Evolutionary conservation across 768 basidiomycete species (phyloP), one percentile per base, ranked within the genome.

Genomic region (Tricholomella constricta): DNA sequence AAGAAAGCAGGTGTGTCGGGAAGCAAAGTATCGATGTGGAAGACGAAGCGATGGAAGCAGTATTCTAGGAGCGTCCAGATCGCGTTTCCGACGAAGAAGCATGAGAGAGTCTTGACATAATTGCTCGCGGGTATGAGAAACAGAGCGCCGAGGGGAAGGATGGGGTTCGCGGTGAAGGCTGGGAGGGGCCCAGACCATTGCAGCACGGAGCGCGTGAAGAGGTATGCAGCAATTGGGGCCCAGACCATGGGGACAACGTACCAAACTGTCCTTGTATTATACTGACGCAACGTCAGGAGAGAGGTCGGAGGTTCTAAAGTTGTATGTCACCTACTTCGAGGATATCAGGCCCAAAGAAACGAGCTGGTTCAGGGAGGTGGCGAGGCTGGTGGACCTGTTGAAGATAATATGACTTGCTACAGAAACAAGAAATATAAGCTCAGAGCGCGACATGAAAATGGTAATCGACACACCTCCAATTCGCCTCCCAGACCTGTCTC

Each of bases 1-100:
- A 98, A 77, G 71, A 88, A 91, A 46, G 74, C 72, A 5, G 88
- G 87, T 52, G 74, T 78, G 70, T 99, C 97, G 2, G 97, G 97
- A 19, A 99, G 81, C 63, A 78, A 70, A 8, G 84, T 78, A 65
- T 99, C 97, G 61, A 99, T 74, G 70, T 99, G 97, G 84, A 99
- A 99, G 45, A 99, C 73, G 83, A 98, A 98, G 36, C 97, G 88
- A 71, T 99, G 97, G 63, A 99, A 73, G 11, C 78, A 74, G 67
- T 98, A 99, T 71, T 98, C 97, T 68, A 97, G 72, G 53, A 97
- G 67, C 0, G 97, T 98, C 96, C 96, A 99, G 51, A 96, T 77
- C 45, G 97, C 27, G 67, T 92, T 94, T 5, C 97, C 97, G 36
- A 84, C 45, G 54, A 93, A 68, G 78, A 95, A 98, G 70, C 85